Evolutionary conservation across 2,329 filamentous ascomycete species (phyloP), one percentile per base, ranked within the genome.

Genomic region (Lachnellula occidentalis): DNA sequence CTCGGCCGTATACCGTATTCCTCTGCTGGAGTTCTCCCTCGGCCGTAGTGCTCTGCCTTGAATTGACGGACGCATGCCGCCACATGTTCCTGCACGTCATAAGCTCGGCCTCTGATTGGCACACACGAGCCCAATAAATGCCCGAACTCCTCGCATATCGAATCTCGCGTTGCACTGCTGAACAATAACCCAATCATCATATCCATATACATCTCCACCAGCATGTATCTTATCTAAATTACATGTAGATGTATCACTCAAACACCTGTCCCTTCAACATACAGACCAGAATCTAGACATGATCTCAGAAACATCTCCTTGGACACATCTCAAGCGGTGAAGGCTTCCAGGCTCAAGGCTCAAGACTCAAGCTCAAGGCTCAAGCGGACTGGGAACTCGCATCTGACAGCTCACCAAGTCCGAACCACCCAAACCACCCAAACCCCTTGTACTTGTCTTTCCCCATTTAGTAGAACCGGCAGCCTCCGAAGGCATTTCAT

Each of bases 331-430:
- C 24, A 27, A 27, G 24, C 24, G 24, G 24, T 27, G 24, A 27
- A 27, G 24, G 24, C 24, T 27, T 37, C 4, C 36, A n/a, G n/a
- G n/a, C 8, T 37, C 5, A 37, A 34, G 21, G 31, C 12, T 48
- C 17, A 48, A 15, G 27, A n/a, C n/a, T n/a, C n/a, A n/a, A n/a
- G n/a, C 8, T 37, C 5, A 37, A 34, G 21, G 31, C 12, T 48
- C 17, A 48, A 15, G 27, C n/a, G 9, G 19, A 15, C 48, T 31
- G 51, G 51, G 45, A 47, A 37, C 45, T 49, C 51, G 34, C 49
- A 57, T 48, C 22, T 54, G 55, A 58, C 53, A 58, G 48, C 52
- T 53, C 53, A 53, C 48, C 37, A 15, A 15, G 11, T 9, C 39
- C 21, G 12, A 51, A 27, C 41, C 37, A 46, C 22, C 9, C 24